Base-by-base conservation (phyloP, 176 grass and related monocot species). In the Carex kokanica region DNA sequence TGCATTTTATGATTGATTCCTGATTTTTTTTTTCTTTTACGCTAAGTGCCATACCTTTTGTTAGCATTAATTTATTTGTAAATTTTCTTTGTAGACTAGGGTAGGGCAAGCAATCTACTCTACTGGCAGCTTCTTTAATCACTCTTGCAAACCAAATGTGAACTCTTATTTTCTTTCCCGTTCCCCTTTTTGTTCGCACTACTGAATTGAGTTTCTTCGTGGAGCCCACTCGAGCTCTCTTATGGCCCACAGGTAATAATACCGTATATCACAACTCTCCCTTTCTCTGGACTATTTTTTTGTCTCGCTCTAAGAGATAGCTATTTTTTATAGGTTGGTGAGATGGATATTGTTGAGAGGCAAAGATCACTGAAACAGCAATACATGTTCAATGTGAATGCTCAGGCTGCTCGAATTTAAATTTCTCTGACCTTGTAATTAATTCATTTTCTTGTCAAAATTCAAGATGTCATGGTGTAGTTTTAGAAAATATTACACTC, bases 101-200 rank as follows among this genome's bases (percentile, higher is more conserved):
- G 87, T 98, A 78, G 95, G 88, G 77, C 95, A 98, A 88, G 95
- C 95, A 83, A 77, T 98, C 84, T 98, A 98, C 86, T 71, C 83
- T 51, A 91, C 82, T 78, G 90, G 90, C 59, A 98, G 95, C 84
- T 81, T 93, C 74, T 98, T 98, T 88, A 98, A 98, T 72, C 92
- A 94, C 75, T 98, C 92, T 0, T 98, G 95, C 80, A 80, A 34
- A 61, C 89, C 95, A 77, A 98, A 98, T 25, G 15, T 90, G 32
- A 91, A 94, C 85, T 72, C 86, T 79, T 94, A 98, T 88, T 98
- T 94, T 93, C 81, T 88, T 90, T 93, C 92, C 2, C 88, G 95
- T 71, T n/a, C 78, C 91, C 45, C 92, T 98, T 71, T 34, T 94
- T 64, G 52, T 98, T 86, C 86, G 89, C 57, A 84, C 95, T 51